Evolutionary conservation across 1,284 basidiomycete species (phyloP).

Genomic region (Puccinia hordei): DNA sequence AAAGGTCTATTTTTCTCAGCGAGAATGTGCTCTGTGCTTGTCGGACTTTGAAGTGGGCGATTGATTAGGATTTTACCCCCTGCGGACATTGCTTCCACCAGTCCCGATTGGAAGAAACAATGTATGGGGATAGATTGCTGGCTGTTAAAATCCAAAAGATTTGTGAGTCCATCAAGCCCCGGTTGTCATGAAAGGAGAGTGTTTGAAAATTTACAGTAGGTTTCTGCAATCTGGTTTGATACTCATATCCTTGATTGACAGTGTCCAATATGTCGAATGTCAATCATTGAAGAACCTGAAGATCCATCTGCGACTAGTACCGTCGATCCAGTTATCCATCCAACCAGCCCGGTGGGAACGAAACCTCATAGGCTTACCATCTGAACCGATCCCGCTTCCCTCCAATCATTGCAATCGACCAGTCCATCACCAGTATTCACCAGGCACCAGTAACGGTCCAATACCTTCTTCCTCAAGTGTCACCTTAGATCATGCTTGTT

Average conservation of each 20-base stretch:
- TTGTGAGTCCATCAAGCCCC: constrained; percentile 65
- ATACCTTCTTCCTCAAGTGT: constrained; percentile 28
- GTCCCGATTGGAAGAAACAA: constrained; percentile 65
- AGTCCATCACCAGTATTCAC: neutral
- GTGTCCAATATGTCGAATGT: constrained; percentile 74
- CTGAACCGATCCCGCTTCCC: constrained; percentile 1
- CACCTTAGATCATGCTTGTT: constrained; percentile 15
- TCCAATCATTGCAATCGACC: neutral
- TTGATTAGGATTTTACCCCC: constrained; percentile 82
- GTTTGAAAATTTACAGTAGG: neutral
- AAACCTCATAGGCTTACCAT: neutral
- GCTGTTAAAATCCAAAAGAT: constrained; percentile 83
- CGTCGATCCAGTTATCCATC: neutral
- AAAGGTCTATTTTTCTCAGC: constrained; percentile 52
- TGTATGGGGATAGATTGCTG: constrained; percentile 69
- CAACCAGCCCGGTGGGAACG: constrained; percentile 3
- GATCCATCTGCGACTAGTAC: constrained; percentile 3
- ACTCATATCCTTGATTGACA: constrained; percentile 57
- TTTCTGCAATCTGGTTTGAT: constrained; percentile 11
- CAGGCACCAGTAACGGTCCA: neutral
- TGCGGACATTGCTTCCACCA: constrained; percentile 86
- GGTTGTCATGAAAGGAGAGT: constrained; percentile 9
- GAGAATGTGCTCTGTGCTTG: constrained; percentile 86
- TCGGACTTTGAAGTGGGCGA: constrained; percentile 80
- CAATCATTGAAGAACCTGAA: constrained; percentile 26